Evolutionary conservation across 2,329 filamentous ascomycete species (phyloP).

Genomic region (Waltergamsia citrina): DNA sequence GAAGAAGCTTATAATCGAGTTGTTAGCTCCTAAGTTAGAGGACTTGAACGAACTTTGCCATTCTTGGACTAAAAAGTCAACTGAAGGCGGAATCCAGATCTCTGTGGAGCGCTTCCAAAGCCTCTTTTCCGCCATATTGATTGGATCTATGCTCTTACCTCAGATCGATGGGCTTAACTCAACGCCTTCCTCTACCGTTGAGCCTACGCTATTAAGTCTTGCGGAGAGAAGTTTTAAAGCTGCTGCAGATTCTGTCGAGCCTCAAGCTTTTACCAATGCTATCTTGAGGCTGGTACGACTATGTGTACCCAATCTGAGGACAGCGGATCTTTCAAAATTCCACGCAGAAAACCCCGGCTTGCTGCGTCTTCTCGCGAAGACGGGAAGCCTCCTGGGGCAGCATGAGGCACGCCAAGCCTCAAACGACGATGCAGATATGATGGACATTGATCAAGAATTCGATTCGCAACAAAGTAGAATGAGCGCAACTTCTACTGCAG

Average conservation of each 20-base stretch:
- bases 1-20: slow-evolving; percentile 42
- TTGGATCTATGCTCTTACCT: slow-evolving; percentile 34
- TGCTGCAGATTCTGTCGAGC: slow-evolving; percentile 33
- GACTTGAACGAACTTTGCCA: slow-evolving; percentile 36
- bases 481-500: slow-evolving; percentile 22
- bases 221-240: slow-evolving; percentile 28
- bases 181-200: slow-evolving; percentile 37
- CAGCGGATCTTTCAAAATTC: slow-evolving; percentile 24
- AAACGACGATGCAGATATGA: slow-evolving; percentile 36
- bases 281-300: slow-evolving; percentile 33
- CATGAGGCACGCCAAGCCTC: slow-evolving; percentile 20
- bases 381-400: slow-evolving; percentile 24
- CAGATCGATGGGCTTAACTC: slow-evolving; percentile 36
- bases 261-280: slow-evolving; percentile 32
- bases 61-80: slow-evolving; percentile 33
- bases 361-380: slow-evolving; percentile 29
- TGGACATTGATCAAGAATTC: slow-evolving; percentile 61
- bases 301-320: slow-evolving; percentile 34
- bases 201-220: slow-evolving; percentile 29
- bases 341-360: slow-evolving; percentile 28
- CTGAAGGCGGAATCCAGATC: slow-evolving; percentile 37
- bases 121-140: slow-evolving; percentile 36
- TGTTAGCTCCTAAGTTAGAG: slow-evolving; percentile 42
- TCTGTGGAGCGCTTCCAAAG: slow-evolving; percentile 44
- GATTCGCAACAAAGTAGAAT: slow-evolving; percentile 47